A percentile compares a stretch with the other conserved stretches of the same genome.
phyloP scores from a whole-genome alignment of 345 rosid species.

The Schrenkiella parvula region DNA sequence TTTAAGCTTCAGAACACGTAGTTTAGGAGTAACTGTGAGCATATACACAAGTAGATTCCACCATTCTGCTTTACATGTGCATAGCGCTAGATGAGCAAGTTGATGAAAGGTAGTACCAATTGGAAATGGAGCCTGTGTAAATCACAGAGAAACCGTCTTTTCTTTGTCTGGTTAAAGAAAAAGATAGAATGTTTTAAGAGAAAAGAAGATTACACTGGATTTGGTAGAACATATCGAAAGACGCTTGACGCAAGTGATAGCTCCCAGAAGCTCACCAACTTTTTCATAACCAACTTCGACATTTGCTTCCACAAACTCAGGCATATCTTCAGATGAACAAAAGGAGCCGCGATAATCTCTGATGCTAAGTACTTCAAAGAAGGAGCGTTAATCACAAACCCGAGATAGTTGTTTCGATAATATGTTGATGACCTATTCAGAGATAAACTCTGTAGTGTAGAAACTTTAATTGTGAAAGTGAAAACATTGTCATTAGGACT shows the following conservation, averaged over 20 bases:
- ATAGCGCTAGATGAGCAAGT: background rate
- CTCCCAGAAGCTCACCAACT: background rate
- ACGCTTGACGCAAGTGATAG: background rate
- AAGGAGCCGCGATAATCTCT: background rate
- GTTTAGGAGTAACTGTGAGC: background rate
- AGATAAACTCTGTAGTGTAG: background rate
- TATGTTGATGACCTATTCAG: background rate
- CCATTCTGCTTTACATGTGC: slow-evolving; percentile 7
- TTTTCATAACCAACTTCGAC: background rate
- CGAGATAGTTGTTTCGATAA: background rate
- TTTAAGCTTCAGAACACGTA: slow-evolving; percentile 3
- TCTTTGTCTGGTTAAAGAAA: background rate
- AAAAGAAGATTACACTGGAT: background rate
- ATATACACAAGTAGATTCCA: background rate
- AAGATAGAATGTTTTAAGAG: background rate
- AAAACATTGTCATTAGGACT: background rate
- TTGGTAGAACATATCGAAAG: background rate
- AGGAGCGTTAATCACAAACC: slow-evolving; percentile 1
- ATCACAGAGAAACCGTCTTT: background rate
- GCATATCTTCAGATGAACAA: slow-evolving; percentile 5
- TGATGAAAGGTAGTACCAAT: background rate
- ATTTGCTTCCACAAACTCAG: slow-evolving; percentile 5
- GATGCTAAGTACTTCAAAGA: background rate
- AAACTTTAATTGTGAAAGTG: background rate
- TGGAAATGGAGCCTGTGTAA: background rate